These are phyloP conservation scores for Lepidopterella palustris DNA, from an alignment of 495 filamentous ascomycete genomes.

Conservation along the genomic window DNA sequence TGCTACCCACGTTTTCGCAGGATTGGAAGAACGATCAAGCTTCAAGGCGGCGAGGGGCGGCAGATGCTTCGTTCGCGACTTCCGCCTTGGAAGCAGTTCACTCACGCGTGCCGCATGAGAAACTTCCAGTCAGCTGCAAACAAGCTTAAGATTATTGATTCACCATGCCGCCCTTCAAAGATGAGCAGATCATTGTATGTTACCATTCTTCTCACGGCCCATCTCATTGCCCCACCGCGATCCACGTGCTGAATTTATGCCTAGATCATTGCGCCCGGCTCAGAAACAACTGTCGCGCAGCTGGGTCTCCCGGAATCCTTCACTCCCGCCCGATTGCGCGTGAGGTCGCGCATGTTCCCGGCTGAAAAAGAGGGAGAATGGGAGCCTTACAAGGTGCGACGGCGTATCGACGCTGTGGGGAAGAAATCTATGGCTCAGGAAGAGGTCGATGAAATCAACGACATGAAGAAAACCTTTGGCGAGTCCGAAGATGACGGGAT, in stretches of 20 bases:
- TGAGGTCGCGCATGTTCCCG: constrained; percentile 90
- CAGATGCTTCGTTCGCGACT: not conserved
- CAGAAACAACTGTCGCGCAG: constrained; percentile 88
- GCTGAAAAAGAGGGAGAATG: constrained; percentile 71
- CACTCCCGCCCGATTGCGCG: constrained; percentile 71
- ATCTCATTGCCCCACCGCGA: not conserved
- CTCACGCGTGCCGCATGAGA: not conserved
- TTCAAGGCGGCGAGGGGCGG: not conserved
- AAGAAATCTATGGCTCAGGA: constrained; percentile 15
- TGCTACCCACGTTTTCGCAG: not conserved
- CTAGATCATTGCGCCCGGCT: constrained; percentile 89
- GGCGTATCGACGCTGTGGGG: constrained; percentile 44
- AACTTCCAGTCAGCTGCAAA: too few species aligned
- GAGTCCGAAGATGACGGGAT: constrained; percentile 45
- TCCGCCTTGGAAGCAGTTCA: not conserved
- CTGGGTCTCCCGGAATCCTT: constrained; percentile 86
- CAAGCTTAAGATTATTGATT: not conserved
- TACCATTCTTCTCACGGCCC: not conserved
- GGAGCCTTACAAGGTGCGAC: constrained; percentile 72
- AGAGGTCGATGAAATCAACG: constrained; percentile 25
- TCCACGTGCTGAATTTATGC: constrained; percentile 11
- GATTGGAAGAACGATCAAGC: not conserved
- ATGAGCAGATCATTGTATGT: constrained; percentile 67
- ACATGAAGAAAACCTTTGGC: constrained; percentile 28
- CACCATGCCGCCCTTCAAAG: constrained; percentile 65